Percentiles rank a stretch among this genome's conserved stretches.
These are phyloP conservation scores for Linum trigynum DNA, from an alignment of 345 rosid species.

Conservation along the genomic window DNA sequence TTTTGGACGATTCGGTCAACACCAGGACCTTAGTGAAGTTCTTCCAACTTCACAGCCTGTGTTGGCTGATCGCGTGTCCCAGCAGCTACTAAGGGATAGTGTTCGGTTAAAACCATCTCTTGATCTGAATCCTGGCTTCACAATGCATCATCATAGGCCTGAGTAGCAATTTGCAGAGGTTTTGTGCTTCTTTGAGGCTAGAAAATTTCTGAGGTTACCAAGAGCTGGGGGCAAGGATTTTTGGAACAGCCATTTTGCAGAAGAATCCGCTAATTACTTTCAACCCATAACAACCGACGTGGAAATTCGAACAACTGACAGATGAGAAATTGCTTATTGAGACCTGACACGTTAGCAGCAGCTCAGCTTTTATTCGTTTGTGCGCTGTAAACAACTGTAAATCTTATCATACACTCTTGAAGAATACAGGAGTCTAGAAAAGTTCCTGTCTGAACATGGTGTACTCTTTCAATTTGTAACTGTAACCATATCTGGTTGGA, in stretches of 20 bases:
- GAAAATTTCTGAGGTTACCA: neutral
- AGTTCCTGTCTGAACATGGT: neutral
- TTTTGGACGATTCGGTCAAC: slow-evolving; percentile 22
- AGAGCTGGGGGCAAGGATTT: neutral
- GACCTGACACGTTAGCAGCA: neutral
- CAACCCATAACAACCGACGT: slow-evolving; percentile 53
- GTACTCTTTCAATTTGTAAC: neutral
- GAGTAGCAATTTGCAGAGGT: neutral
- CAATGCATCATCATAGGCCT: slow-evolving; percentile 17
- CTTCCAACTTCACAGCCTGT: slow-evolving; percentile 40
- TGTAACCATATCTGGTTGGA: slow-evolving; percentile 5
- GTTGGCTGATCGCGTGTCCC: slow-evolving; percentile 55
- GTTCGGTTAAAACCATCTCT: slow-evolving; percentile 40
- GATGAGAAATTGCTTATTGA: neutral
- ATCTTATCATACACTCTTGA: slow-evolving; percentile 3
- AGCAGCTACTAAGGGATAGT: slow-evolving; percentile 54
- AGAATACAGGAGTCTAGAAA: slow-evolving; percentile 10
- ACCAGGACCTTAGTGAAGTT: slow-evolving; percentile 22
- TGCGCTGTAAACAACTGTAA: slow-evolving; percentile 17
- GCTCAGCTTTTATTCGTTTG: slow-evolving; percentile 1
- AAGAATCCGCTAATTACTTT: neutral
- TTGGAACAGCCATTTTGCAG: neutral
- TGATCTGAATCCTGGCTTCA: slow-evolving; percentile 38
- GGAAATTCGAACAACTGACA: neutral
- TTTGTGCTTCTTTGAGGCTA: slow-evolving; percentile 11